These are phyloP conservation scores for Pulveroboletus sp. DNA, from an alignment of 768 basidiomycete genomes.

Conservation along the genomic window DNA sequence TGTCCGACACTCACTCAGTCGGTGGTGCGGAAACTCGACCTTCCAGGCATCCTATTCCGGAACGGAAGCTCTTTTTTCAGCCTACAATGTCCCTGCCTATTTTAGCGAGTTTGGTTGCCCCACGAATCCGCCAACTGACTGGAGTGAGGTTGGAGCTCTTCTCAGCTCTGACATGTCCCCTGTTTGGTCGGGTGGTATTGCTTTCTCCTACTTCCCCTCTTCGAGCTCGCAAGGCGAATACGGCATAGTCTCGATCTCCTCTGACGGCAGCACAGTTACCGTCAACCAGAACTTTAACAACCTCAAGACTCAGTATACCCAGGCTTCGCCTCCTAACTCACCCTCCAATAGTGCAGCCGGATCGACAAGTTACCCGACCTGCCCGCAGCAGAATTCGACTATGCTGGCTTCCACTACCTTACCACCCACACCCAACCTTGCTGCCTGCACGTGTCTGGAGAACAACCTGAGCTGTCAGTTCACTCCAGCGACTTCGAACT, in stretches of 20 bases:
- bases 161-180: conserved; percentile 69
- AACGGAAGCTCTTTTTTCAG: conserved; percentile 50
- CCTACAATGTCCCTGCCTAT: conserved; percentile 78
- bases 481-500: conserved; percentile 57
- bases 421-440: conserved; percentile 79
- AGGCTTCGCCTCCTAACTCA: conserved; percentile 54
- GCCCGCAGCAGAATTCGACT: conserved; percentile 56
- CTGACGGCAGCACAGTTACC: conserved; percentile 62
- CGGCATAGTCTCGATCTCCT: conserved; percentile 77
- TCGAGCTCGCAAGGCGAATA: conserved; percentile 66
- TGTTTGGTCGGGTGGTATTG: conserved; percentile 85
- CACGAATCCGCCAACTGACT: conserved; percentile 54
- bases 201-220: conserved; percentile 89
- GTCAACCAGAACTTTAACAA: conserved; percentile 63
- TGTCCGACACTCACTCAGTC: conserved; percentile 39
- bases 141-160: conserved; percentile 74
- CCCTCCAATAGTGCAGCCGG: conserved; percentile 58
- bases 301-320: conserved; percentile 57
- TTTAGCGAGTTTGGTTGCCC: conserved; percentile 88
- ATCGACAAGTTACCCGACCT: conserved; percentile 45
- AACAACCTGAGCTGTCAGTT: conserved; percentile 68
- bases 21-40: conserved; percentile 74
- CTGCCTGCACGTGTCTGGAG: conserved; percentile 75
- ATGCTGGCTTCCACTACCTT: conserved; percentile 64
- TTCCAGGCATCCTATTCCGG: conserved; percentile 53